Evolutionary conservation across 306 rosid genomes (phyloP), one percentile per base, ranked within the genome.

Genomic region (Mucuna pruriens): DNA sequence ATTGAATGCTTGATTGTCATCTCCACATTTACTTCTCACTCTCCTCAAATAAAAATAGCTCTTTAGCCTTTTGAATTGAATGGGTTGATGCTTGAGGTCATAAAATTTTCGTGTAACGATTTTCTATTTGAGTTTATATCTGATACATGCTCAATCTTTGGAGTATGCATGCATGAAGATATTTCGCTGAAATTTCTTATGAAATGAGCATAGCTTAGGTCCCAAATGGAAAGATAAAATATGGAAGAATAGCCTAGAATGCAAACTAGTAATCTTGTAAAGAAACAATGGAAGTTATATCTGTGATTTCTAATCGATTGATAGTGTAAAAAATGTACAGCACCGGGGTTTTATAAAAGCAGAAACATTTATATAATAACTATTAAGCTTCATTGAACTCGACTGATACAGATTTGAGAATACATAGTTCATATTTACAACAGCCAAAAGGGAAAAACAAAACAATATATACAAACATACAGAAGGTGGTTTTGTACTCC

Each of bases 371-470:
- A 38, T 9, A 72, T 19, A 16, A 31, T 71, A 20, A 17, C 52
- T 36, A 57, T 29, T 58, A 64, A 58, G 80, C 83, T 88, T 75
- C 87, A 22, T 70, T 72, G 65, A 84, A 51, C 75, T 87, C 36
- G 33, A 82, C 48, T 65, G 58, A 71, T 17, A 33, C 67, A 84
- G 73, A 84, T 45, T 69, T 75, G 25, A 72, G 9, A 44, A 72
- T 54, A 64, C 84, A 89, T 11, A 60, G 79, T 48, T 20, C 82
- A 84, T 83, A 90, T 75, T 52, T 84, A 87, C 85, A 92, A 64
- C 60, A 70, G 29, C 78, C 54, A 72, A 46, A 61, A 33, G 72
- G 0, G 2, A 48, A 7, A 23, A 51, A 44, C 2, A 64, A 20
- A 78, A 63, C 4, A 1, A 78, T 42, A 82, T 70, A 13, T 60